Evolutionary conservation across 305 asterid genomes (phyloP).

Genomic region (Rubia balearica): DNA sequence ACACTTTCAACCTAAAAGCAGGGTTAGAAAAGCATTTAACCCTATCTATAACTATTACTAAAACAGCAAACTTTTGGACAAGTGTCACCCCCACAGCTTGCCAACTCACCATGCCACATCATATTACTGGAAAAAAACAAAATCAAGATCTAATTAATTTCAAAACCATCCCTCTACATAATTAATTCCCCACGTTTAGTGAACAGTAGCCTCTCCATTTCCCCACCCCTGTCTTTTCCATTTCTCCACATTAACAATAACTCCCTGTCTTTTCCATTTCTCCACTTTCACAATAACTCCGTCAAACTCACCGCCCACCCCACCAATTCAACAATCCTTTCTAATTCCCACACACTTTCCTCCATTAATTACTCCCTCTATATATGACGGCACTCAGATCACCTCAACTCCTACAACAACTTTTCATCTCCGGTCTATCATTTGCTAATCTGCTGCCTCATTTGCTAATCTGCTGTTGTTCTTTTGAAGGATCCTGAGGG

Average conservation of each 20-base stretch:
- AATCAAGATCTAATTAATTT: too few relatives aligned
- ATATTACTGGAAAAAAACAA: too few relatives aligned
- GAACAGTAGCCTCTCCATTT: neutral
- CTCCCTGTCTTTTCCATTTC: slow-evolving; percentile 1
- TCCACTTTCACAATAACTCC: neutral
- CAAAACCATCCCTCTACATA: too few relatives aligned
- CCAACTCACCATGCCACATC: too few relatives aligned
- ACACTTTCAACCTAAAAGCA: too few relatives aligned
- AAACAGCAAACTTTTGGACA: too few relatives aligned
- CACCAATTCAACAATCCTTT: neutral
- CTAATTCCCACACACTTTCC: neutral
- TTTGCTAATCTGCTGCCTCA: neutral
- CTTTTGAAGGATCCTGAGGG: slow-evolving; percentile 94
- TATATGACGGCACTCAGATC: neutral
- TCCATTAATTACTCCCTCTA: neutral
- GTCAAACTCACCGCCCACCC: neutral
- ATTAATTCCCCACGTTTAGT: neutral
- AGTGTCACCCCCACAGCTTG: too few relatives aligned
- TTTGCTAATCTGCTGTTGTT: slow-evolving; percentile 11
- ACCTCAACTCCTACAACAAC: neutral
- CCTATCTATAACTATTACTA: too few relatives aligned
- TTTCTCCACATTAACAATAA: neutral
- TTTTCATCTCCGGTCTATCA: neutral
- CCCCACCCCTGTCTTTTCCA: neutral
- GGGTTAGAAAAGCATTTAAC: too few relatives aligned